phyloP scores from a whole-genome alignment of 2,329 filamentous ascomycete genomes.

The Ophiostoma montium region DNA sequence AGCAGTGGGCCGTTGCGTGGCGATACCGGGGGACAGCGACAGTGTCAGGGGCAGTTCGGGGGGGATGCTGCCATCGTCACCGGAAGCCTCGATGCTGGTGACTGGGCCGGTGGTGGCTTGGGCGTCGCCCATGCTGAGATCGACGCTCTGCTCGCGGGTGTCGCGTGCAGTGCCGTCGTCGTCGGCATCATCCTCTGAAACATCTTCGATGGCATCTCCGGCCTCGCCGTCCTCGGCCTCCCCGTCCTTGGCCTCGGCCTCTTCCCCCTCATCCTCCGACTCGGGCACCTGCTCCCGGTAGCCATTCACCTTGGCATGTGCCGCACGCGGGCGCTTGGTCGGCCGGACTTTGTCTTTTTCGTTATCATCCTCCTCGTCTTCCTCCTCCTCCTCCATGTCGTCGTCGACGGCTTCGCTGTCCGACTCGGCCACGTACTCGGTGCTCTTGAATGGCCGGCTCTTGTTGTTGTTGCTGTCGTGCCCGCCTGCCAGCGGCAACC shows the following conservation, averaged over 20 bases:
- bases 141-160: slow-evolving; percentile 6
- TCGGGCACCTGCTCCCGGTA: slow-evolving; percentile 7
- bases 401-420: background rate
- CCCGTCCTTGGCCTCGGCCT: background rate
- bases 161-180: background rate
- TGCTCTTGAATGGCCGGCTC: slow-evolving; percentile 1
- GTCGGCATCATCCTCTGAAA: background rate
- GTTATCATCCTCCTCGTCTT: background rate
- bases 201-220: background rate
- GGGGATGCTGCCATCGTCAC: background rate
- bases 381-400: background rate
- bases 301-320: background rate
- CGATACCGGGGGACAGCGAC: slow-evolving; percentile 7
- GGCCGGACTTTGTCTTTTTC: background rate
- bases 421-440: slow-evolving; percentile 1
- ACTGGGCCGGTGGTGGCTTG: background rate
- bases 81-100: background rate
- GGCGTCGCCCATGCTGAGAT: slow-evolving; percentile 8
- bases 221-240: background rate
- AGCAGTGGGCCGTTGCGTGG: background rate
- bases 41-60: background rate
- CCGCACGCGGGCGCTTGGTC: background rate
- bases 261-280: background rate
- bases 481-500: background rate
- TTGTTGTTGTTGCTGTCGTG: background rate